A percentile compares a stretch with the other conserved stretches of the same genome.
Evolutionary conservation across 2,329 filamentous ascomycete species (phyloP).

Genomic region (Aspergillus fijiensis): DNA sequence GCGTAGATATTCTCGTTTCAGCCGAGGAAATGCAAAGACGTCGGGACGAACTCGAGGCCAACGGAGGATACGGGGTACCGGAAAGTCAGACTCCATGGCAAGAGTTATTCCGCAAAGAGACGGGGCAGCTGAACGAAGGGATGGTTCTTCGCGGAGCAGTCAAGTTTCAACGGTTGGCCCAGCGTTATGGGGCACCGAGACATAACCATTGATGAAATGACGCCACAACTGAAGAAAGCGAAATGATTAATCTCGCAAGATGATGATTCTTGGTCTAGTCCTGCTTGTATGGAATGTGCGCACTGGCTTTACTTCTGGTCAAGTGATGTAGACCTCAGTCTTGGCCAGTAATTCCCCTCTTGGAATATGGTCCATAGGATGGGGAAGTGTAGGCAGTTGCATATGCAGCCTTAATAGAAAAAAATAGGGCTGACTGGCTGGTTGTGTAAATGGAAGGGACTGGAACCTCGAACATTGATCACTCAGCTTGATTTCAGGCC

Average conservation of each 20-base stretch:
- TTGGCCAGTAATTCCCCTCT: not conserved
- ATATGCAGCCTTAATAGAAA: not conserved
- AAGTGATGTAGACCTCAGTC: not conserved
- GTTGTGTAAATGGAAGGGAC: not conserved
- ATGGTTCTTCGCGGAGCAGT: constrained; percentile 50
- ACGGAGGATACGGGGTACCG: constrained; percentile 40
- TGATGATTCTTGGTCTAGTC: not conserved
- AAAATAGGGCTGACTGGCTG: not conserved
- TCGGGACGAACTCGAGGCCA: constrained; percentile 37
- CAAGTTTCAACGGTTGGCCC: constrained; percentile 50
- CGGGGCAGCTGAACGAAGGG: constrained; percentile 47
- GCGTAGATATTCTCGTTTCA: constrained; percentile 50
- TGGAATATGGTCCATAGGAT: not conserved
- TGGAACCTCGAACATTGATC: not conserved
- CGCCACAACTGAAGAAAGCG: not conserved
- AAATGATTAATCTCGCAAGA: not conserved
- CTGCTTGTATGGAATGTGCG: constrained; percentile 1
- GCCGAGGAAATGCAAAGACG: constrained; percentile 45
- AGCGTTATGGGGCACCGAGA: constrained; percentile 41
- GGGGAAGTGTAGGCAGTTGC: not conserved
- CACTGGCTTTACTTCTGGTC: not conserved
- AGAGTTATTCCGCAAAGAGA: constrained; percentile 51
- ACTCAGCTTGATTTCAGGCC: not conserved
- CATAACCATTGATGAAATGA: constrained; percentile 44
- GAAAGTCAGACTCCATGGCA: constrained; percentile 54